Percentiles rank a stretch among this genome's conserved stretches.
These are phyloP conservation scores for Chaetoscypha palmicola DNA, from an alignment of 2,329 filamentous ascomycete species.

Conservation along the genomic window DNA sequence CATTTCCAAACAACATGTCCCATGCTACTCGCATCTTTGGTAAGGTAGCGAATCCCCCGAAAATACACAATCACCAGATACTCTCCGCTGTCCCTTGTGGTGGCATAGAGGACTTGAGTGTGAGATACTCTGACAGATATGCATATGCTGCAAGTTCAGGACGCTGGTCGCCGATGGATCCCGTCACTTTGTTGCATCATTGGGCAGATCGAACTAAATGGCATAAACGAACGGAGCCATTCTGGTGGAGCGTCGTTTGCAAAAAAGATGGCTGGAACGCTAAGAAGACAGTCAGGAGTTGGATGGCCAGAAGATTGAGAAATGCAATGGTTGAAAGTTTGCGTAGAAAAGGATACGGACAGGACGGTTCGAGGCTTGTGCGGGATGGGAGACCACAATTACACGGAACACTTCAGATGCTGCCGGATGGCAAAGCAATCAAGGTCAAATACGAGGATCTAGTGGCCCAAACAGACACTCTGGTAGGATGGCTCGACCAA, in stretches of 20 bases:
- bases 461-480: slow-evolving; percentile 22
- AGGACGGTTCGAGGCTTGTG: slow-evolving; percentile 21
- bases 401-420: slow-evolving; percentile 33
- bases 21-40: no score
- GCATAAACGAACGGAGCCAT: slow-evolving; percentile 32
- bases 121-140: no score
- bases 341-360: slow-evolving; percentile 38
- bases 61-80: no score
- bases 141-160: no score
- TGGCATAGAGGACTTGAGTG: no score
- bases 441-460: slow-evolving; percentile 22
- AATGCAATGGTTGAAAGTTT: slow-evolving; percentile 40
- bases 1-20: no score
- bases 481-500: slow-evolving; percentile 9
- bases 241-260: slow-evolving; percentile 42
- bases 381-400: slow-evolving; percentile 29
- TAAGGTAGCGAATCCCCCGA: no score
- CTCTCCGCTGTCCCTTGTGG: no score
- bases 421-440: slow-evolving; percentile 18
- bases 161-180: no score
- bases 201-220: slow-evolving; percentile 31
- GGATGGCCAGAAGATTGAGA: slow-evolving; percentile 36
- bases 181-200: no score
- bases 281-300: slow-evolving; percentile 41
- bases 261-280: slow-evolving; percentile 23